Evolutionary conservation across 2,329 filamentous ascomycete genomes (phyloP).

Genomic region (Colletotrichum chlorophyti): DNA sequence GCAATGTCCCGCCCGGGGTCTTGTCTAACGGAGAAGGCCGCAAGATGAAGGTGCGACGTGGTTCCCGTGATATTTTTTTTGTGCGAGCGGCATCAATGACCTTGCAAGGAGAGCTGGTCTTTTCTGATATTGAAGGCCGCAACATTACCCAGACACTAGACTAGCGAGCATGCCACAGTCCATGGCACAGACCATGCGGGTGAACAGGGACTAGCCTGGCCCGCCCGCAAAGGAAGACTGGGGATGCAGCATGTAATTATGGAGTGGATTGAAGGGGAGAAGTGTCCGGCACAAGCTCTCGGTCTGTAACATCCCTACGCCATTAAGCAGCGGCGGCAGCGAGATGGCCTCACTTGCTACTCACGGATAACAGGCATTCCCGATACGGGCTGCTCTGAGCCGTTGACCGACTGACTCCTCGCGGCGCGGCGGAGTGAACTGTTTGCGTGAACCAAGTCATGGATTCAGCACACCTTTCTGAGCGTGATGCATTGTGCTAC

Average conservation of each 20-base stretch:
- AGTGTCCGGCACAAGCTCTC: not conserved
- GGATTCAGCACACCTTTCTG: no score
- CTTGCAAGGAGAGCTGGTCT: not conserved
- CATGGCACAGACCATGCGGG: constrained; percentile 19
- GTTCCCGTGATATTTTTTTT: no score
- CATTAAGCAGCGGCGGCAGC: not conserved
- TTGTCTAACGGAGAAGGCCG: constrained; percentile 6
- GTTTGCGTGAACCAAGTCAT: no score
- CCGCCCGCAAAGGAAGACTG: constrained; percentile 2
- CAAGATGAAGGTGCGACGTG: no score
- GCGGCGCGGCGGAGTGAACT: no score
- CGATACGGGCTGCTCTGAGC: no score
- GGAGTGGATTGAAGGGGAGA: not conserved
- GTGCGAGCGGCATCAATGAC: not conserved
- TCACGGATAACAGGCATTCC: no score
- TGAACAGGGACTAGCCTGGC: constrained; percentile 13
- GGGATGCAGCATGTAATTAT: no score
- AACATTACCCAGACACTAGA: not conserved
- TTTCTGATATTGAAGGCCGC: constrained; percentile 3
- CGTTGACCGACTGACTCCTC: no score
- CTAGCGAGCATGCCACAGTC: not conserved
- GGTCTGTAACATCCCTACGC: not conserved
- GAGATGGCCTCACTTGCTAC: not conserved
- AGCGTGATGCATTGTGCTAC: no score
- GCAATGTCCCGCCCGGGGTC: not conserved